Evolutionary conservation across 331 rosid genomes (phyloP), one percentile per base, ranked within the genome.

Genomic region (Saraca asoca): DNA sequence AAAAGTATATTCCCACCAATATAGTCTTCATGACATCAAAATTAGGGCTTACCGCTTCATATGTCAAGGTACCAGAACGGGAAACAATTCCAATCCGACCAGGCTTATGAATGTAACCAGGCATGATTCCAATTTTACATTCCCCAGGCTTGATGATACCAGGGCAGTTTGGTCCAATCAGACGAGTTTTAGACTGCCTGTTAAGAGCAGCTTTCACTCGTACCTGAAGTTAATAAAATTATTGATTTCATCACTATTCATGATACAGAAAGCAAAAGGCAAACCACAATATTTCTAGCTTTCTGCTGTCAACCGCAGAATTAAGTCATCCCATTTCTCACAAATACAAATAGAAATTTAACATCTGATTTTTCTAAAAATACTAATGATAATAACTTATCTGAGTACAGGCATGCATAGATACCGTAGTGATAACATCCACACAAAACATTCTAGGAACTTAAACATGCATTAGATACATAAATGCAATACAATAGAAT

Each of bases 41-140:
- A 64, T 18, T 19, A 75, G 39, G 52, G 85, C 95, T 84, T 85
- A 94, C 99, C 46, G 97, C 99, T 85, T 94, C 99, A 77, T 94
- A 94, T 19, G 99, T 94, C 87, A 94, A 83, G 81, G 99, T 94
- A 49, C 99, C 99, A 69, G 99, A 94, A 58, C 99, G 99, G 54
- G 99, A 94, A 65, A 94, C 97, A 80, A 94, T 94, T 85, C 97
- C 99, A 5, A 94, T 41, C 60, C 99, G 91, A 1, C 99, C 99
- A 75, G 97, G 99, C 62, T 94, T 94, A 54, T 94, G 99, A 72
- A 94, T 94, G 76, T 94, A 94, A 10, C 99, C 99, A 0, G 99
- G 99, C 99, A 94, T 94, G 78, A 94, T 94, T 80, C 99, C 99
- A 9, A 94, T 94, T 94, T 94, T 94, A 71, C 99, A 94, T 77